phyloP scores from a whole-genome alignment of 371 early-diverging fungal genomes.

The Umbelopsis sp. region DNA sequence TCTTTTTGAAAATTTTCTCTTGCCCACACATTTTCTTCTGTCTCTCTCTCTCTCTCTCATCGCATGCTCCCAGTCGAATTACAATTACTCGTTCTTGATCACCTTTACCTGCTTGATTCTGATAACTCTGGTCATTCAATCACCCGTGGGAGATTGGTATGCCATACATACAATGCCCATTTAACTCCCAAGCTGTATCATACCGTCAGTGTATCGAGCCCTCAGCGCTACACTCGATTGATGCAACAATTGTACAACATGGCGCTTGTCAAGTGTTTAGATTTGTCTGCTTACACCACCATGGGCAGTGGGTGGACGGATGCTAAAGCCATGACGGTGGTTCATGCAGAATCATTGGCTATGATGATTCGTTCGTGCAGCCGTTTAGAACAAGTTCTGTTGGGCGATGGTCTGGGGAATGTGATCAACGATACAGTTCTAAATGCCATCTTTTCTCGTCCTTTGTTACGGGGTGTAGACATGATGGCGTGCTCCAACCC shows the following conservation, averaged over 20 bases:
- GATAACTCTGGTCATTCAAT: not conserved
- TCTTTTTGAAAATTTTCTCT: slow-evolving; percentile 4
- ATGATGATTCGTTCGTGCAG: slow-evolving; percentile 30
- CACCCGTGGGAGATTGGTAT: slow-evolving; percentile 1
- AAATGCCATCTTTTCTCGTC: slow-evolving; percentile 32
- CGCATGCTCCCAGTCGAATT: slow-evolving; percentile 16
- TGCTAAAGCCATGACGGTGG: slow-evolving; percentile 33
- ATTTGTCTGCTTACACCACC: slow-evolving; percentile 42
- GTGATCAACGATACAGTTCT: slow-evolving; percentile 33
- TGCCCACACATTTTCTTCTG: slow-evolving; percentile 10
- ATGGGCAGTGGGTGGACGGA: slow-evolving; percentile 43
- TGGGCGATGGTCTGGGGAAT: slow-evolving; percentile 45
- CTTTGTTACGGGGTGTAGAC: slow-evolving; percentile 30
- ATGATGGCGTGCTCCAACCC: slow-evolving; percentile 39
- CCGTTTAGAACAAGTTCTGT: slow-evolving; percentile 30
- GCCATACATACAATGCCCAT: slow-evolving; percentile 3
- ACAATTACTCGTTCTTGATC: slow-evolving; percentile 13
- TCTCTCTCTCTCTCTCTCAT: slow-evolving; percentile 13
- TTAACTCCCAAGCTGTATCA: not conserved
- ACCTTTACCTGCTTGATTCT: slow-evolving; percentile 5
- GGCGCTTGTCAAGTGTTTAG: slow-evolving; percentile 21
- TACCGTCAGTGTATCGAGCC: slow-evolving; percentile 1
- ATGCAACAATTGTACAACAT: slow-evolving; percentile 9
- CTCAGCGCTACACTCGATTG: slow-evolving; percentile 10
- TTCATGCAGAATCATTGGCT: slow-evolving; percentile 32